These are phyloP conservation scores for Gillenia trifoliata DNA, from an alignment of 306 rosid genomes.

Conservation along the genomic window DNA sequence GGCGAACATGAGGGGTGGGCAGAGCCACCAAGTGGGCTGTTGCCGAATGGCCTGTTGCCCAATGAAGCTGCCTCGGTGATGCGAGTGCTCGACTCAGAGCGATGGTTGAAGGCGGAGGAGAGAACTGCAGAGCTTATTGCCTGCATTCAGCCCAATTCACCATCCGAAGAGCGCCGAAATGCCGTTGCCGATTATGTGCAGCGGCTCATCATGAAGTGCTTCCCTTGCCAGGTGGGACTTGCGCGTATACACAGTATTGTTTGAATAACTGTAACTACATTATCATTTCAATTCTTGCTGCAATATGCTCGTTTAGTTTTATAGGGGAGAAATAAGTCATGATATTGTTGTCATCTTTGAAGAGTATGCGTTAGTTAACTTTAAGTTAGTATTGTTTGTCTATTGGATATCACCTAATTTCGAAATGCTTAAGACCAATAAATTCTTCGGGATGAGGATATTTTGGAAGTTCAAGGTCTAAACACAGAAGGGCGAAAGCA, in stretches of 20 bases:
- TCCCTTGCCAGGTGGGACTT: slow-evolving; percentile 78
- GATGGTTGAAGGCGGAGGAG: slow-evolving; percentile 89
- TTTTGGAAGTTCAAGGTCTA: neutral
- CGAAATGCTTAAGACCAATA: neutral
- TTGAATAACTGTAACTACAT: neutral
- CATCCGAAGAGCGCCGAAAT: slow-evolving; percentile 77
- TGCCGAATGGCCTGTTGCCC: slow-evolving; percentile 88
- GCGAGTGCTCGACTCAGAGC: slow-evolving; percentile 62
- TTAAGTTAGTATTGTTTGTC: neutral
- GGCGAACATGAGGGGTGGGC: slow-evolving; percentile 91
- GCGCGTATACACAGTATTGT: neutral
- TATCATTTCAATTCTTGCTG: neutral
- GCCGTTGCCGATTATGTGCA: slow-evolving; percentile 84
- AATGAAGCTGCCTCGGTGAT: slow-evolving; percentile 80
- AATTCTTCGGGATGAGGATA: neutral
- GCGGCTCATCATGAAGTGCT: slow-evolving; percentile 69
- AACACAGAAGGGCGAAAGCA: neutral
- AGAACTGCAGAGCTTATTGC: slow-evolving; percentile 82
- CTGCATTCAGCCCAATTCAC: slow-evolving; percentile 89
- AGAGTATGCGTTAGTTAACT: neutral
- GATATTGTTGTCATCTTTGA: neutral
- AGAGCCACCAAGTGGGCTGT: slow-evolving; percentile 79
- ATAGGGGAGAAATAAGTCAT: neutral
- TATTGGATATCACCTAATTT: neutral
- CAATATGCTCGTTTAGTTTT: neutral